Base-by-base conservation (phyloP, 768 basidiomycete species). In the Trametes elegans region DNA sequence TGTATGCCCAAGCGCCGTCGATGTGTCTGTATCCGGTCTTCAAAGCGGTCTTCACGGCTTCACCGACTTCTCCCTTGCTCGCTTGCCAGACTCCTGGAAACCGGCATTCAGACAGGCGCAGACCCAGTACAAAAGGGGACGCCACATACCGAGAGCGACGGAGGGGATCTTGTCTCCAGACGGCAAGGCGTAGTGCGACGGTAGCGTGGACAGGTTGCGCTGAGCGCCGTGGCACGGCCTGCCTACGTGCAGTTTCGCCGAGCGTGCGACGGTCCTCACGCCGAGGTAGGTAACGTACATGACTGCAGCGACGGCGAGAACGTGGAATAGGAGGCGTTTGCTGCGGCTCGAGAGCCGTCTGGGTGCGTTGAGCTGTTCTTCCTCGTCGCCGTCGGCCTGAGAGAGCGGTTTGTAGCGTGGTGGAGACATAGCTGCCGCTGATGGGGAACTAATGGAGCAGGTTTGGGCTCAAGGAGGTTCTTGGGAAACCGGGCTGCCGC, bases 1-100 rank as follows among this genome's bases (percentile, higher is more conserved):
- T 66, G 61, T 89, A 90, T 41, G 76, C 74, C 85, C 85, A 89
- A 35, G 87, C 87, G 16, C 80, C 86, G 59, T 88, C 87, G 40
- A 89, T 85, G 63, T 88, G 87, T 56, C 80, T 75, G 61, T 89
- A 89, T 0, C 87, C 87, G 5, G 79, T 71, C 23, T 75, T 71
- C 49, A 89, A 65, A 1, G 87, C 87, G 3, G 78, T 71, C 80
- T 82, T 83, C 55, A 90, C 85, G 19, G 88, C 87, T 13, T 70
- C 66, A 1, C 86, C 87, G 36, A 90, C 88, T 59, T 87, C 79
- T 36, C 75, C 80, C 29, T 50, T 70, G 11, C 63, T 64, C 21
- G 87, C 77, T 59, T 82, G 75, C 85, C 85, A 88, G 14, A 85
- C 82, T 34, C 85, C 85, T 85, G 38, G 3, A 8, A 16, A 14